phyloP scores from a whole-genome alignment of 139 green algal species.

The Closterium sp. region DNA sequence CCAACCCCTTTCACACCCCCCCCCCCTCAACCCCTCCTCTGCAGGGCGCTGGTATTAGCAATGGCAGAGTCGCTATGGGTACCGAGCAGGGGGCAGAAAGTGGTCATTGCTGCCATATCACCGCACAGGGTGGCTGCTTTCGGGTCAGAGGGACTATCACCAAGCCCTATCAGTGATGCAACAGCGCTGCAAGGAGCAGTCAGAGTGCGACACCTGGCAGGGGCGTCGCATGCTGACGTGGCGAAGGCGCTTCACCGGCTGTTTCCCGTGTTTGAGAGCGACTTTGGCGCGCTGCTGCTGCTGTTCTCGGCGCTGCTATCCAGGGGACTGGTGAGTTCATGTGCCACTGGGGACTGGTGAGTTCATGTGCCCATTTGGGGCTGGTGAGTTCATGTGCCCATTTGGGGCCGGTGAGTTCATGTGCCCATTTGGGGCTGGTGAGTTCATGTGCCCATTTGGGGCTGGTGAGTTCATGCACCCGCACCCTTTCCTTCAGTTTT shows the following conservation, averaged over 20 bases:
- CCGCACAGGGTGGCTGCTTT: neutral
- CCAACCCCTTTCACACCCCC: too few relatives aligned
- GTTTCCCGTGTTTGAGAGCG: conserved; percentile 26
- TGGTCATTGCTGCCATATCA: conserved; percentile 30
- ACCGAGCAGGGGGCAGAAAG: conserved; percentile 22
- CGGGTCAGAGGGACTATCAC: too few relatives aligned
- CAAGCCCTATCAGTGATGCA: neutral
- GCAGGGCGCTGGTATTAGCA: conserved; percentile 12
- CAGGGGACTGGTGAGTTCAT: conserved; percentile 12
- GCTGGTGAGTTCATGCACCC: conserved; percentile 15
- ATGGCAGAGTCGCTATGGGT: conserved; percentile 9
- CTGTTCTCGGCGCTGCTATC: conserved; percentile 49
- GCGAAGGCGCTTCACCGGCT: neutral
- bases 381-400: conserved; percentile 20
- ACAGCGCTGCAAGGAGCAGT: conserved; percentile 5
- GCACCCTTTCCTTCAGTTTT: neutral
- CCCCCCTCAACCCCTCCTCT: neutral
- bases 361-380: neutral
- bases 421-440: conserved; percentile 17
- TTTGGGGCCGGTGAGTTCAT: conserved; percentile 9
- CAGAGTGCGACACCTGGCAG: neutral
- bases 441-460: neutral
- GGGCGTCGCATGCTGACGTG: neutral
- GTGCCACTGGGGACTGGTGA: conserved; percentile 27
- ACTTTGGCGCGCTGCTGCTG: conserved; percentile 45